Evolutionary conservation across 2,329 filamentous ascomycete species (phyloP), one percentile per base, ranked within the genome.

Genomic region (Cephalotrichum gorgonifer): DNA sequence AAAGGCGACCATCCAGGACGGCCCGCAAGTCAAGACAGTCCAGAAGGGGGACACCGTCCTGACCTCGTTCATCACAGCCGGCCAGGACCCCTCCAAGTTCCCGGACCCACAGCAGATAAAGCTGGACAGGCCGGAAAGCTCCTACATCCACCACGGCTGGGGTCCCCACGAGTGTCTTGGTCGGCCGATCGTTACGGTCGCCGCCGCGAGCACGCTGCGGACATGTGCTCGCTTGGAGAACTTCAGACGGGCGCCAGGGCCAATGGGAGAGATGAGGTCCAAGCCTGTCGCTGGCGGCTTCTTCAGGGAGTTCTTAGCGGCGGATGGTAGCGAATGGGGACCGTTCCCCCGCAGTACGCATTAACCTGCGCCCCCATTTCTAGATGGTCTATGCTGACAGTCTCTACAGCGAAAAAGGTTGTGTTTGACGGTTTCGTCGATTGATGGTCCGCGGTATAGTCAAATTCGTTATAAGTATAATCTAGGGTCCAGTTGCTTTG

Each of bases 91-190:
- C 1, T 57, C 54, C 7, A 59, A 68, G 33, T 79, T 77, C 62
- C 73, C 74, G 2, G 62, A 74, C 46, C 76, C 75, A 9, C 60
- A 69, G 25, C 60, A 67, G 48, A 69, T 80, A n/a, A 65, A 65
- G 17, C 64, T 76, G 17, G 69, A 76, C 54, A 69, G 77, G 4
- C 71, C 70, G 1, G 54, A 73, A 25, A 68, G 72, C 8, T 62
- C 62, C 1, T 80, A 79, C 57, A 70, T 78, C 52, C 68, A 73
- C 58, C 73, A 72, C 52, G 74, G 74, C 31, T 63, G 68, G 26
- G 77, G 76, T 0, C 66, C 73, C 15, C 74, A 46, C 22, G 23
- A 25, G 44, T 46, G 44, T 31, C 49, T 51, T 15, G 51, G 51
- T 14, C 44, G 42, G 9, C 17, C 30, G 12, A 51, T 53, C 22